A percentile compares a stretch with the other conserved stretches of the same genome.
phyloP scores from a whole-genome alignment of 331 rosid species.

The Acacia concinna region DNA sequence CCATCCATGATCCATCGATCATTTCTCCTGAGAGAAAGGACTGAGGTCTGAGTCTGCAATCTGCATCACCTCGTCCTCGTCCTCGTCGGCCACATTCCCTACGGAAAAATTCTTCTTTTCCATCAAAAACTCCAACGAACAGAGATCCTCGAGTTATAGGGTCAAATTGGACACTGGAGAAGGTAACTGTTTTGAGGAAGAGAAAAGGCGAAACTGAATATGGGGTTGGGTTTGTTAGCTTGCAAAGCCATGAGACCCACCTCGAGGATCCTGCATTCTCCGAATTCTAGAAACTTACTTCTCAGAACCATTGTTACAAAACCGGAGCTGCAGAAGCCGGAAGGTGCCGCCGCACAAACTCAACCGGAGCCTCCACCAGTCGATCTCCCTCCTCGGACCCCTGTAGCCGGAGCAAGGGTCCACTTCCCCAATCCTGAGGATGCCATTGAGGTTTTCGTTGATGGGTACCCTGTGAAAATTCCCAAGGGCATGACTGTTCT shows the following conservation, averaged over 20 bases:
- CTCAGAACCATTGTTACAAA: slow-evolving; percentile 72
- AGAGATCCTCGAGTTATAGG: neutral
- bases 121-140: neutral
- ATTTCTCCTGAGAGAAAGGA: neutral
- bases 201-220: slow-evolving; percentile 17
- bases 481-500: slow-evolving; percentile 94
- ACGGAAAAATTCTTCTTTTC: neutral
- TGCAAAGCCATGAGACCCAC: slow-evolving; percentile 69
- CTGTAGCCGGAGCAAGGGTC: slow-evolving; percentile 77
- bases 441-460: slow-evolving; percentile 93
- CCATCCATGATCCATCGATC: neutral
- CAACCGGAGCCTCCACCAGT: slow-evolving; percentile 47
- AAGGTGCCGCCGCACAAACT: slow-evolving; percentile 57
- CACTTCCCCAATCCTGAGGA: slow-evolving; percentile 77
- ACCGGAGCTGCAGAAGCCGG: slow-evolving; percentile 75
- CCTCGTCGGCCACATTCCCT: neutral
- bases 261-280: slow-evolving; percentile 55
- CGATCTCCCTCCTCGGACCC: slow-evolving; percentile 57
- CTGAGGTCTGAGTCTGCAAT: neutral
- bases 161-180: neutral
- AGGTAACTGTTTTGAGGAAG: neutral
- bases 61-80: neutral
- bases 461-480: slow-evolving; percentile 87
- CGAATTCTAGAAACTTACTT: slow-evolving; percentile 46
- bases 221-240: slow-evolving; percentile 91